phyloP scores from a whole-genome alignment of 2,329 filamentous ascomycete species.

The Diplodia corticola region DNA sequence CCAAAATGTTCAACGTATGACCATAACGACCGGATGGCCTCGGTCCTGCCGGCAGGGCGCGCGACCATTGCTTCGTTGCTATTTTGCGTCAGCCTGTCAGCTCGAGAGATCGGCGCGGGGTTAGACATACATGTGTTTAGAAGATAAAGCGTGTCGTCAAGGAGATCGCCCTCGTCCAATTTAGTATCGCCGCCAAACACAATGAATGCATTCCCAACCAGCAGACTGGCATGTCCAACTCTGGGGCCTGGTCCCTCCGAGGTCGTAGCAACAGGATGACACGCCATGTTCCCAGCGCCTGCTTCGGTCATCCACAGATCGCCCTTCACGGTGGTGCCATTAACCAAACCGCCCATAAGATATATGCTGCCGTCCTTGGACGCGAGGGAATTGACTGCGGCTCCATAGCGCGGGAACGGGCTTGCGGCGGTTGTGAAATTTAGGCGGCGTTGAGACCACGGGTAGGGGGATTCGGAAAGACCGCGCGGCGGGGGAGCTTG shows the following conservation, averaged over 20 bases:
- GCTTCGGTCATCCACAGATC: conserved; percentile 98
- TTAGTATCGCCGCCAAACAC: conserved; percentile 99
- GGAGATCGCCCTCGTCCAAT: conserved; percentile 83
- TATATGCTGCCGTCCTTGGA: conserved; percentile 98
- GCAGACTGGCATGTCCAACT: conserved; percentile 88
- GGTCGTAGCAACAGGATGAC: conserved; percentile 87
- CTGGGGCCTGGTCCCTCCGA: conserved; percentile 92
- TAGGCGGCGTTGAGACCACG: conserved; percentile 88
- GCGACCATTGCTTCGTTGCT: conserved; percentile 98
- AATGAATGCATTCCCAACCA: conserved; percentile 98
- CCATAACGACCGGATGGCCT: conserved; percentile 90
- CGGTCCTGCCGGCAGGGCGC: conserved; percentile 82
- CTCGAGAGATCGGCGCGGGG: not conserved
- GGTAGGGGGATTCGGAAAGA: conserved; percentile 79
- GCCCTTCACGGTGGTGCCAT: conserved; percentile 92
- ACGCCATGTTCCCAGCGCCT: conserved; percentile 75
- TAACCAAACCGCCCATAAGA: conserved; percentile 94
- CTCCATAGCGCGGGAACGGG: conserved; percentile 94
- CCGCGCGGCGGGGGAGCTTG: conserved; percentile 39
- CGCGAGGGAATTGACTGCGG: conserved; percentile 86
- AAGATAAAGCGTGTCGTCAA: conserved; percentile 95
- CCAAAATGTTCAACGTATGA: conserved; percentile 92
- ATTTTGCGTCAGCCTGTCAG: conserved; percentile 32
- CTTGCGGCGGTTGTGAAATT: conserved; percentile 83
- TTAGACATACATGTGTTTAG: conserved; percentile 86